Evolutionary conservation across 2,329 filamentous ascomycete genomes (phyloP), one percentile per base, ranked within the genome.

Genomic region (Moelleriella libera): DNA sequence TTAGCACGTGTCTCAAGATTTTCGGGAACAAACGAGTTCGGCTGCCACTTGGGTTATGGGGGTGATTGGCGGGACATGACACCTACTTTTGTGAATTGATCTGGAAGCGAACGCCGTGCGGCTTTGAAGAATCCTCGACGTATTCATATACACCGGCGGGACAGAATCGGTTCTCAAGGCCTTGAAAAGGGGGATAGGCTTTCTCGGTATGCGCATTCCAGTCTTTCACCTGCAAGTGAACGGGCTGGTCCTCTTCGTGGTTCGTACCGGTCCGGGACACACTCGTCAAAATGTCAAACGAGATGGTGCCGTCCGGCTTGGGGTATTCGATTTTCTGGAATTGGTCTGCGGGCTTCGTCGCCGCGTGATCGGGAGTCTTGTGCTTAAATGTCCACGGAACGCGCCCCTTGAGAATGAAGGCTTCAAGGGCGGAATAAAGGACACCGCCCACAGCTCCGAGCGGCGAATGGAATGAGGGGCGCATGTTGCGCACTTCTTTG

Each of bases 131-230:
- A 61, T 98, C 92, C 68, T 98, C 92, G 7, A 97, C 80, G 64
- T 98, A 98, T 65, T 98, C 92, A 60, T 98, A 98, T 54, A 98
- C 92, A 11, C 89, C 92, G 1, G 92, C 92, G 14, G 92, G 92
- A 62, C 92, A 98, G 72, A 98, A 98, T 21, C 92, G 76, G 64
- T 94, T 96, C 74, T 98, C 92, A 5, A 98, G 63, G 8, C 92
- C 92, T 72, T 95, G 84, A 68, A 85, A 98, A 52, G 77, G 75
- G 28, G 92, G 92, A 70, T 82, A 98, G 46, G 88, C 83, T 63
- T 81, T 78, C 52, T 82, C 72, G 2, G 88, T 83, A 68, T 98
- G 92, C 60, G 82, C 81, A 57, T 96, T 88, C 88, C 88, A 96
- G 66, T 98, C 88, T 65, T 85, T 79, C 55, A 98, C 90, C 66